Percentiles rank a stretch among this genome's conserved stretches.
Evolutionary conservation across 176 grass and related monocot genomes (phyloP).

Genomic region (Oryza glumipatula): DNA sequence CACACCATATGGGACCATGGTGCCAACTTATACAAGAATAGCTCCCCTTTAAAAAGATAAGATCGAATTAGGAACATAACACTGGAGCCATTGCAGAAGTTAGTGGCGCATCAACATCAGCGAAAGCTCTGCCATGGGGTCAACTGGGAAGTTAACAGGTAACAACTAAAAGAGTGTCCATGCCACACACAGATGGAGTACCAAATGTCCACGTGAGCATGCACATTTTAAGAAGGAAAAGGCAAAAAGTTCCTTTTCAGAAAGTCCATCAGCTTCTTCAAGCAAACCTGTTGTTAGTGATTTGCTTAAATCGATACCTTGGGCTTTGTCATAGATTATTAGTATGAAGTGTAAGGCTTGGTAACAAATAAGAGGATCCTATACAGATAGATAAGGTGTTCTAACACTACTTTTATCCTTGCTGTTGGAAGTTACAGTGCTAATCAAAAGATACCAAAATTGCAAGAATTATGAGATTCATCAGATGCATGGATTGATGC

Average conservation of each 20-base stretch:
- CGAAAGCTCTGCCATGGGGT: slow-evolving; percentile 26
- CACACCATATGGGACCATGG: slow-evolving; percentile 45
- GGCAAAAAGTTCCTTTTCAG: neutral
- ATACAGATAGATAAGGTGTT: neutral
- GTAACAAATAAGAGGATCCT: slow-evolving; percentile 10
- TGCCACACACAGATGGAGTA: neutral
- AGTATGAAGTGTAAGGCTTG: neutral
- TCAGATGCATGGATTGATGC: slow-evolving; percentile 23
- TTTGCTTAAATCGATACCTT: slow-evolving; percentile 7
- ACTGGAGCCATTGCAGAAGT: slow-evolving; percentile 32
- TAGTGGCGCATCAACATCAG: slow-evolving; percentile 49
- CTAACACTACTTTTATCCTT: slow-evolving; percentile 17
- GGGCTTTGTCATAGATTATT: slow-evolving; percentile 17
- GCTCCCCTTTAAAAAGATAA: slow-evolving; percentile 29
- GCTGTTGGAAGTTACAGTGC: neutral
- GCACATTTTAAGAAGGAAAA: slow-evolving; percentile 10
- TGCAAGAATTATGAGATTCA: slow-evolving; percentile 1
- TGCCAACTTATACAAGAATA: slow-evolving; percentile 32
- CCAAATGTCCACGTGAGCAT: neutral
- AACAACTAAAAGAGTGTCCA: slow-evolving; percentile 14
- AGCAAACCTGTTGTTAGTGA: neutral
- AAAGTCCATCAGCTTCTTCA: neutral
- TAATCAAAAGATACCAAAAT: neutral
- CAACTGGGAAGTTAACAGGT: slow-evolving; percentile 27
- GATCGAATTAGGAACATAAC: slow-evolving; percentile 36